phyloP scores from a whole-genome alignment of 2,329 filamentous ascomycete genomes.

The Diaporthe humulicola region DNA sequence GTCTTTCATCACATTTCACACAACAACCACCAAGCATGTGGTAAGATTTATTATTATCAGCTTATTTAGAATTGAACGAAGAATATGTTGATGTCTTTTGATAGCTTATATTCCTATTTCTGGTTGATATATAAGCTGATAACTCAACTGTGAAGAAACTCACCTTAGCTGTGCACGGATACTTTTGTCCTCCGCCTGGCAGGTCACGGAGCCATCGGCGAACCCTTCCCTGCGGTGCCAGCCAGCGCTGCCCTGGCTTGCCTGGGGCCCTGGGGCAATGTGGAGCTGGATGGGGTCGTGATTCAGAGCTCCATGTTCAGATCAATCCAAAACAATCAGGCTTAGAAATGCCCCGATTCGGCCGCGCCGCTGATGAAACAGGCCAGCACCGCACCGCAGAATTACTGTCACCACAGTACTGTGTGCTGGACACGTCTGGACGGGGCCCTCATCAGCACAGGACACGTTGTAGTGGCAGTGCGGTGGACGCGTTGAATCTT shows the following conservation, averaged over 20 bases:
- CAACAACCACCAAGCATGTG: too few relatives aligned
- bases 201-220: conserved; percentile 18
- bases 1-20: too few relatives aligned
- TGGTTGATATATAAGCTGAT: too few relatives aligned
- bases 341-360: conserved; percentile 26
- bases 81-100: too few relatives aligned
- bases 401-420: background rate
- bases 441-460: conserved; percentile 1
- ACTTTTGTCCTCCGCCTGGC: too few relatives aligned
- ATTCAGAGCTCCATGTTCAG: conserved; percentile 32
- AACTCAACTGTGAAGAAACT: too few relatives aligned
- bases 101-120: too few relatives aligned
- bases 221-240: background rate
- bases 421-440: background rate
- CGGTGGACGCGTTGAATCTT: conserved; percentile 14
- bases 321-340: conserved; percentile 33
- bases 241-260: conserved; percentile 21
- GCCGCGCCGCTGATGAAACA: conserved; percentile 30
- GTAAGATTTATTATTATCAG: too few relatives aligned
- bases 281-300: conserved; percentile 27
- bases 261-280: background rate
- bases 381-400: conserved; percentile 4
- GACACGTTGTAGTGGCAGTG: conserved; percentile 10
- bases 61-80: too few relatives aligned
- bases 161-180: too few relatives aligned